Evolutionary conservation across 2,329 filamentous ascomycete genomes (phyloP).

Genomic region (Fusarium secorum): DNA sequence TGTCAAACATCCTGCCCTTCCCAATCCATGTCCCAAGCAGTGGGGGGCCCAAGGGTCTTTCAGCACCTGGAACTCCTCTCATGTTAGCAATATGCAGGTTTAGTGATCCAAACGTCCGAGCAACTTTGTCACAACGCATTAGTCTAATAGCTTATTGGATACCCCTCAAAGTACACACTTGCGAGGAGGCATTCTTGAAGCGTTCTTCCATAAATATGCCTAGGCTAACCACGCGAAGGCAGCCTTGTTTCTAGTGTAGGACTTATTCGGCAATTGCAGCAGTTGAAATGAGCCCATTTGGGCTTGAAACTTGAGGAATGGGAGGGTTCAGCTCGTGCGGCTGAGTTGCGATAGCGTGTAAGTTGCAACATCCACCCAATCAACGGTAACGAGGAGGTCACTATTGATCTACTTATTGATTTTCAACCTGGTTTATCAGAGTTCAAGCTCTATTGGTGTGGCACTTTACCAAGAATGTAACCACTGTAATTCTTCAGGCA

Average conservation of each 20-base stretch:
- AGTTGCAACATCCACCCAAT: not conserved
- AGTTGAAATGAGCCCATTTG: not conserved
- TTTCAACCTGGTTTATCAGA: not conserved
- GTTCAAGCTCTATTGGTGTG: not conserved
- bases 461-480: not conserved
- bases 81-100: not conserved
- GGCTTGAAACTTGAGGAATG: not conserved
- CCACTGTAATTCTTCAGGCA: not conserved
- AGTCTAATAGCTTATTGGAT: not conserved
- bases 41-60: not conserved
- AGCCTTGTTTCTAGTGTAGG: not conserved
- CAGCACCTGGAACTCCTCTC: not conserved
- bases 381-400: not conserved
- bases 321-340: not conserved
- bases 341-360: not conserved
- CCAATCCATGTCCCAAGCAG: not conserved
- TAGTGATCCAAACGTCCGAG: not conserved
- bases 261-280: not conserved
- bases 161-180: not conserved
- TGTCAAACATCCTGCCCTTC: not conserved
- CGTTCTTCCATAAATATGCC: not conserved
- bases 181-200: not conserved
- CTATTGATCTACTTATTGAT: not conserved
- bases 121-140: not conserved
- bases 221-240: not conserved